phyloP scores from a whole-genome alignment of 2,329 filamentous ascomycete species.

The Gremmenia infestans region DNA sequence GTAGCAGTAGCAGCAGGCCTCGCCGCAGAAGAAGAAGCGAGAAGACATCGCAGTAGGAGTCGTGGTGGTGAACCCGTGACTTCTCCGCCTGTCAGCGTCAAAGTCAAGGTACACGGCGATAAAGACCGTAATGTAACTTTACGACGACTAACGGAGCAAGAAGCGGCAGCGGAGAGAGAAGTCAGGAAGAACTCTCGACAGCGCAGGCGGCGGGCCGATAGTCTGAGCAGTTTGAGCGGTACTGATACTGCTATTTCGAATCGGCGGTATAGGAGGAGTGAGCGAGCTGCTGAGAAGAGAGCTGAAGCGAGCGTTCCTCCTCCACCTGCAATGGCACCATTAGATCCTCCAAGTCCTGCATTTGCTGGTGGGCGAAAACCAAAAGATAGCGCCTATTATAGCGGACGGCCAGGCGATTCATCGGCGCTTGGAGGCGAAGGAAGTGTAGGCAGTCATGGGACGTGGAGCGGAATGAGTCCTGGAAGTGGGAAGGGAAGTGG shows the following conservation, averaged over 20 bases:
- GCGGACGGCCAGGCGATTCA: constrained; percentile 38
- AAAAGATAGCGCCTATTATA: constrained; percentile 61
- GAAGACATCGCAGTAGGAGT: constrained; percentile 19
- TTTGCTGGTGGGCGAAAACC: constrained; percentile 47
- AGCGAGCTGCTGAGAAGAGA: constrained; percentile 39
- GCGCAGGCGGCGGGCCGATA: constrained; percentile 42
- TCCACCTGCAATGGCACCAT: constrained; percentile 32
- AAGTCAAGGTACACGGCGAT: constrained; percentile 56
- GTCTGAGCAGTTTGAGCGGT: constrained; percentile 52
- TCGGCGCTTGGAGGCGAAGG: constrained; percentile 28
- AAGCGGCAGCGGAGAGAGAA: constrained; percentile 41
- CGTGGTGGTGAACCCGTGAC: constrained; percentile 25
- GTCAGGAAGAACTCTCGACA: constrained; percentile 29
- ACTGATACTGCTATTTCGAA: constrained; percentile 46
- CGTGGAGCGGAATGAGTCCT: constrained; percentile 32
- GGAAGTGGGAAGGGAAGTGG: constrained; percentile 1
- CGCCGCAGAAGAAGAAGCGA: constrained; percentile 43
- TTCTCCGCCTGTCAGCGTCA: constrained; percentile 51
- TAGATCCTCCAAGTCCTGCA: constrained; percentile 52
- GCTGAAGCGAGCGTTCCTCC: constrained; percentile 15
- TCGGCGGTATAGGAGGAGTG: constrained; percentile 50
- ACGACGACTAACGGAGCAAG: constrained; percentile 55
- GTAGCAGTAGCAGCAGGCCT: constrained; percentile 41
- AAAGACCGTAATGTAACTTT: constrained; percentile 57
- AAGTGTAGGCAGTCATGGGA: constrained; percentile 27